Evolutionary conservation across 352 stramenopile species (phyloP), one percentile per base, ranked within the genome.

Genomic region (Pythium guiyangense): DNA sequence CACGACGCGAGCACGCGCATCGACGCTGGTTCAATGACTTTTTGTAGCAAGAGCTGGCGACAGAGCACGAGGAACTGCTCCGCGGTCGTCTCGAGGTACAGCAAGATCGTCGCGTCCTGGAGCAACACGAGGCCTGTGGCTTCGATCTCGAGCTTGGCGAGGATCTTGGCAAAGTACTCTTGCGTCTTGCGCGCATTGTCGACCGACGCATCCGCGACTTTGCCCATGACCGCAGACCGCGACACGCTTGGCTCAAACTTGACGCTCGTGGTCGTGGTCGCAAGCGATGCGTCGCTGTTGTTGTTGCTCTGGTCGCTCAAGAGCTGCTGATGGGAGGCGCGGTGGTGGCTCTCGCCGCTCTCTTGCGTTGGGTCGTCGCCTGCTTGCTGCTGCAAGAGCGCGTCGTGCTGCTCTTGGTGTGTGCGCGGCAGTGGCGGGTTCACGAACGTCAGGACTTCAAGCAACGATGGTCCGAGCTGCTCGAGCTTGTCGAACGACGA

Each of bases 1-100:
- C 70, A 87, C 20, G 71, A 84, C n/a, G 75, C 79, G 29, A 90
- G 56, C 20, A 90, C 64, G 49, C 76, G 74, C 51, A 90, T 71
- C 2, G 63, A 72, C 18, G 42, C 50, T 17, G 56, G 61, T 12
- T 88, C 70, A 15, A 86, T 58, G 22, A 84, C 65, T 14, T 50
- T 63, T 39, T 77, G 66, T 18, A 64, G 65, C 42, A 55, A 49
- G 25, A 88, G 58, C 48, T 79, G 69, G 29, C 66, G 60, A 6
- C 76, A 69, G 40, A 87, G 53, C 31, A 59, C 18, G n/a, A 83
- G 53, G 39, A 90, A 85, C 27, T 86, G 69, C 45, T 86, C 77
- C 1, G 76, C 58, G 0, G 69, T 78, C 27, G 74, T 84, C 66
- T 90, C 79, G 3, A 90, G 63, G 52, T 85, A 79, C 29, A 90